Evolutionary conservation across 2,329 filamentous ascomycete species (phyloP), one percentile per base, ranked within the genome.

Genomic region (Phialocephala sp.): DNA sequence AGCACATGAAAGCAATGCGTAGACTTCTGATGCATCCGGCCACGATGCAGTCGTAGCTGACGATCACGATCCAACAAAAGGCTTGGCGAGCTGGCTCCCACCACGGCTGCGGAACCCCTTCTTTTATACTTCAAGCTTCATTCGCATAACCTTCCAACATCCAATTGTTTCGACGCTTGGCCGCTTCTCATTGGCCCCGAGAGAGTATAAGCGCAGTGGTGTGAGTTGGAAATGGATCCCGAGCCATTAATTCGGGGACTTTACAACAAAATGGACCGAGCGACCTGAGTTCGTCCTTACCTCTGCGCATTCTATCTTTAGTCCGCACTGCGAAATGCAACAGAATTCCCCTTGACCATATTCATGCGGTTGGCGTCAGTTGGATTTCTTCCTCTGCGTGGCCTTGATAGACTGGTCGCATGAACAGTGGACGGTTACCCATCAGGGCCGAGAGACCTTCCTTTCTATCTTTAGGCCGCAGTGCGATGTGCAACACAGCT

Each of bases 401-500:
- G 27, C 32, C 15, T 32, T 50, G 45, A 24, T 22, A 4, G n/a
- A 8, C 18, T 12, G 4, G 50, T 18, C 20, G 24, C 22, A 4
- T 12, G 50, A 52, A 20, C 20, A 27, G 22, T 22, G n/a, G n/a
- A n/a, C n/a, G n/a, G n/a, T 50, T 6, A 50, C 20, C 45, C 24
- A 50, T 50, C 8, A 24, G n/a, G 20, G 8, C 8, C 22, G 5
- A 20, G 20, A 24, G n/a, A 27, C 8, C 22, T 24, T 18, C 3
- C 8, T 24, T 45, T 62, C 39, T 62, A 62, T 62, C 24, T 57
- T 62, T 62, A 62, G 60, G 43, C 27, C 36, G 32, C 32, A 57
- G 24, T 62, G 52, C 60, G 60, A 62, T 8, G 24, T 62, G 60
- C 60, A 62, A 62, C 60, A 62, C 22, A 62, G 11, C 1, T 18